A percentile compares a stretch with the other conserved stretches of the same genome.
Evolutionary conservation across 495 filamentous ascomycete genomes (phyloP).

Genomic region (Aspergillus bertholletiae): DNA sequence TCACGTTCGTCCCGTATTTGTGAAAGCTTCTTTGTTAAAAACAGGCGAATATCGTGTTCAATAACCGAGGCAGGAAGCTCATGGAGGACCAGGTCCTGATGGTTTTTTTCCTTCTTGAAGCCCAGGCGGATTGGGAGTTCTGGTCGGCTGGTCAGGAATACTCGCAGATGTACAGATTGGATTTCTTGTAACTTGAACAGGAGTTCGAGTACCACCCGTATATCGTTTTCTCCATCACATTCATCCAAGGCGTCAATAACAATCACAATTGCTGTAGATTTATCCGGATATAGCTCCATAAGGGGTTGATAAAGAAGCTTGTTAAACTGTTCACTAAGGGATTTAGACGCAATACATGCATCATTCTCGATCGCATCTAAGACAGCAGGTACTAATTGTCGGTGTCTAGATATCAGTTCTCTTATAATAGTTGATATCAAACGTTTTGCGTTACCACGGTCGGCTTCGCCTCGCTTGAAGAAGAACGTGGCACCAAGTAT

Average conservation of each 20-base stretch:
- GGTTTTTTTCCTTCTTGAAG: slow-evolving; percentile 12
- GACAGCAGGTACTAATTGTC: background rate
- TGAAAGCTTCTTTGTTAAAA: slow-evolving; percentile 17
- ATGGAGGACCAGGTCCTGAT: slow-evolving; percentile 22
- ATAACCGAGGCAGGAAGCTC: slow-evolving; percentile 15
- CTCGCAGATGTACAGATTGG: slow-evolving; percentile 10
- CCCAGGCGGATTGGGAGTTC: slow-evolving; percentile 40
- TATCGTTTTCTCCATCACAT: slow-evolving; percentile 43
- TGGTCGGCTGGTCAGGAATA: slow-evolving; percentile 42
- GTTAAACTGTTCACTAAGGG: background rate
- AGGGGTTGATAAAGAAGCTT: background rate
- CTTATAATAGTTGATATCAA: background rate
- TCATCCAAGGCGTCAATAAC: slow-evolving; percentile 54
- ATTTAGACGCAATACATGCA: background rate
- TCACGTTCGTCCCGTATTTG: slow-evolving; percentile 10
- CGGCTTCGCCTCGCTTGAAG: background rate
- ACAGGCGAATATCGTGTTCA: slow-evolving; percentile 24
- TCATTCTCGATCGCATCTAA: background rate
- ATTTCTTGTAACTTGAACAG: slow-evolving; percentile 19
- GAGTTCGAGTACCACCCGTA: slow-evolving; percentile 35
- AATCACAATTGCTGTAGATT: background rate
- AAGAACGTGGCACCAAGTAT: background rate
- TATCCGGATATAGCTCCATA: background rate
- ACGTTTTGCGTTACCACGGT: background rate
- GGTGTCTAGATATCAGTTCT: background rate